Base-by-base conservation (phyloP, 176 grass and related monocot genomes). In the Canna indica region DNA sequence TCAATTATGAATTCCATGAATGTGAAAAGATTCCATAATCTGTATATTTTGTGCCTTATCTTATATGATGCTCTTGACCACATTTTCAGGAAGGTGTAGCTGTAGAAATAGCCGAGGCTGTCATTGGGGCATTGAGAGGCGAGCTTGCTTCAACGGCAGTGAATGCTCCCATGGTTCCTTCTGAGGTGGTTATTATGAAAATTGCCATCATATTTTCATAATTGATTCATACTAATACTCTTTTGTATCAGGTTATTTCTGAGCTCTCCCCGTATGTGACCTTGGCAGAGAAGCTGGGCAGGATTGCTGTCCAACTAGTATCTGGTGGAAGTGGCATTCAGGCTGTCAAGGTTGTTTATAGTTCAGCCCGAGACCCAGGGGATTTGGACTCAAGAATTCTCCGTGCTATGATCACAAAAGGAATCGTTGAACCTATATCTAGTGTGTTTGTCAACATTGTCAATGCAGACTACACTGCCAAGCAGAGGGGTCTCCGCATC, bases 101-200 rank as follows among this genome's bases (percentile, higher is more conserved):
- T 45, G 45, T 71, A 11, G 68, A 71, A 34, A 53, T 71, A 53
- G 68, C 68, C 32, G 68, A 71, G 46, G 68, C 68, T 53, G 68
- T 71, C n/a, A 34, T 71, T 34, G 68, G 68, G 5, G 68, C 68
- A 2, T 52, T 71, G 68, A 52, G 22, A 34, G 68, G 68, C 1
- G 68, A 71, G 22, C 68, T 71, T 52, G 68, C 46, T 53, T 16
- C 68, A 33, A 71, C 45, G 32, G 68, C 68, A 27, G 68, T 52
- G 3, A 53, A 71, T 34, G 68, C 68, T 17, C 68, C 68, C 1
- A 71, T 71, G 68, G 46, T 71, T 50, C 68, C 68, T 52, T 17
- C 68, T 33, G 68, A 71, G 68, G 68, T 71, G 30, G 54, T 11
- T 52, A 50, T 33, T 13, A 20, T 15, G 22, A 15, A 4, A 1